Conservation (phyloP, 345 rosid species). For the sweet orange (Citrus sinensis) region DNA sequence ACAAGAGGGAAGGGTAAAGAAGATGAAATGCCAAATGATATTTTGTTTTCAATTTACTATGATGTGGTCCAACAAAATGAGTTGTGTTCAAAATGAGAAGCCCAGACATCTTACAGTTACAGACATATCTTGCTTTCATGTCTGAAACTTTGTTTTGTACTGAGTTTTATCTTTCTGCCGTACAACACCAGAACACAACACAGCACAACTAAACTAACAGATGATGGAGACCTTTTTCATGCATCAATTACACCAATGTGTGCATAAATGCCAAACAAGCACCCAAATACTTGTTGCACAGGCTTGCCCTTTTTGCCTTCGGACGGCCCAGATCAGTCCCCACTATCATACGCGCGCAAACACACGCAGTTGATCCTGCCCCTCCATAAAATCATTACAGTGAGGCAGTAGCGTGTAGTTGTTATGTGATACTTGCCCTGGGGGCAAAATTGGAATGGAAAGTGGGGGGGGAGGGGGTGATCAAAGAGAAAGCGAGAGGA, state of each 20-base stretch:
- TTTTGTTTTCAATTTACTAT: background rate
- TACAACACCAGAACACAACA: slow-evolving; percentile 21
- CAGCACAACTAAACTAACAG: slow-evolving; percentile 30
- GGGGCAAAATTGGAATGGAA: background rate
- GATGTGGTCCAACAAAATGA: slow-evolving; percentile 7
- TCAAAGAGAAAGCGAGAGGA: background rate
- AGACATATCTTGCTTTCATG: slow-evolving; percentile 13
- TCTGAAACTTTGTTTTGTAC: slow-evolving; percentile 18
- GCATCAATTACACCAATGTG: slow-evolving; percentile 21
- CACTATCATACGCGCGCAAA: background rate
- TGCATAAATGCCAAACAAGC: slow-evolving; percentile 26
- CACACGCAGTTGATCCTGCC: slow-evolving; percentile 26
- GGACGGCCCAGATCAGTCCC: slow-evolving; percentile 40
- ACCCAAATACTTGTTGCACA: slow-evolving; percentile 26
- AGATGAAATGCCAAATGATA: background rate
- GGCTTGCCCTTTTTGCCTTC: slow-evolving; percentile 3
- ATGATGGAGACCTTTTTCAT: slow-evolving; percentile 48
- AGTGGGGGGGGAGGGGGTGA: background rate
- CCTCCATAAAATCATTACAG: slow-evolving; percentile 8
- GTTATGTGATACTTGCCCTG: too few species aligned
- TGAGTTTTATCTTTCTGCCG: slow-evolving; percentile 18
- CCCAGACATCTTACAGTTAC: slow-evolving; percentile 10
- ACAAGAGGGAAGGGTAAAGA: background rate
- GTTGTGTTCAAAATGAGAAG: background rate
- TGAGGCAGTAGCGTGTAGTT: too few species aligned